Evolutionary conservation across 805 yeast species (phyloP), one percentile per base, ranked within the genome.

Genomic region (Monosporozyma servazzii): DNA sequence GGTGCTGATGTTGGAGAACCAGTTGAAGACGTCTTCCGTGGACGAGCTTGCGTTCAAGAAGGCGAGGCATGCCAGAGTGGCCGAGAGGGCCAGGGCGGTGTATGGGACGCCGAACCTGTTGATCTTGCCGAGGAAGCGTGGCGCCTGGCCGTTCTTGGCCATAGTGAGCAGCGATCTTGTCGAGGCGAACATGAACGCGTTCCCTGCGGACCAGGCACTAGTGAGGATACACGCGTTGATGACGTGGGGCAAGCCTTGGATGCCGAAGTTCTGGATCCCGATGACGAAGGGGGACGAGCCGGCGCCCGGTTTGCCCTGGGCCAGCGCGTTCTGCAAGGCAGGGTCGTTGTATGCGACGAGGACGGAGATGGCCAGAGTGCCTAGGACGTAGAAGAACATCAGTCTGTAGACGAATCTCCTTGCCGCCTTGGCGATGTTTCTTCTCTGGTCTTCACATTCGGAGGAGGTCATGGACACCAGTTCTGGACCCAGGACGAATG

Each of bases 221-320:
- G 81, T 72, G 62, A 82, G 69, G 57, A 82, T 78, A 49, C 75
- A 78, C 10, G 78, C 86, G 59, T 82, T 82, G 59, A 82, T 74
- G 55, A 82, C 78, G 57, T 80, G 82, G 59, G 81, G 78, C 55
- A 81, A 69, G 6, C 77, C 82, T 21, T 70, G 72, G 48, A 81
- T 81, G 52, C 84, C 84, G 5, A 82, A 84, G 60, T 73, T 77
- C 67, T 75, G 76, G 59, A 78, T 80, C 46, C 84, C 86, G 59
- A 81, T 75, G 51, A 81, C 85, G 56, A 80, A 82, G 2, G 86
- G 86, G 31, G 84, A 80, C 17, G 83, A 81, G 30, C 81, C 75
- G 25, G 85, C 85, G 55, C 81, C 79, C n/a, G 71, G 58, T 43
- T 71, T 68, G 57, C 81, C 83, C 37, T 71, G 69, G n/a, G 70